These are phyloP conservation scores for Tetragonia tetragonoides DNA, from an alignment of 148 eudicot genomes.

Conservation along the genomic window DNA sequence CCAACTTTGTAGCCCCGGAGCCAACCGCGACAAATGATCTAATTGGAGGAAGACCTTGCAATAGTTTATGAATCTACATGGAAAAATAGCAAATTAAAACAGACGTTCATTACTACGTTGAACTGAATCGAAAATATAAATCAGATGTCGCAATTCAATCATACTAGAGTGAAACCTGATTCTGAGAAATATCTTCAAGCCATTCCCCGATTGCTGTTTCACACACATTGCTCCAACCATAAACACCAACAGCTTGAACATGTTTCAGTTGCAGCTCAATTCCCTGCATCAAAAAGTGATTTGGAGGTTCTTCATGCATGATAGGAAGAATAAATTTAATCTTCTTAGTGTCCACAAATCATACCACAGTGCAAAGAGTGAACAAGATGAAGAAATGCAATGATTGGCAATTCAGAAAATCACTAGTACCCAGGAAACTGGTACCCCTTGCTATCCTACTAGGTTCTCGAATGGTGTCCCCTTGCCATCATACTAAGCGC, in stretches of 20 bases:
- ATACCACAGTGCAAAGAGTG: not conserved
- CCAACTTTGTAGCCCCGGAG: conserved; percentile 86
- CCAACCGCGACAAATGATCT: conserved; percentile 86
- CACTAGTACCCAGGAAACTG: not conserved
- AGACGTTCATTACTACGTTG: conserved; percentile 5
- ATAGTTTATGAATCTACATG: conserved; percentile 68
- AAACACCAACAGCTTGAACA: conserved; percentile 82
- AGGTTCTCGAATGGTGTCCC: too few relatives aligned
- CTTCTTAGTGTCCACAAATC: not conserved
- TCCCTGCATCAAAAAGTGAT: conserved; percentile 47
- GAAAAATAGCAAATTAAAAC: conserved; percentile 11
- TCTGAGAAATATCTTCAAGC: conserved; percentile 94
- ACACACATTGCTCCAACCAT: conserved; percentile 81
- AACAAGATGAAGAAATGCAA: not conserved
- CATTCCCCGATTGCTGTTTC: conserved; percentile 82
- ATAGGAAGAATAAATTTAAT: not conserved
- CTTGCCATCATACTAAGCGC: not conserved
- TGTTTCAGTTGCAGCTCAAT: conserved; percentile 88
- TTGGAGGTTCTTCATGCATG: not conserved
- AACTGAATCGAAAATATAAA: not conserved
- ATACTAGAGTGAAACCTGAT: conserved; percentile 56
- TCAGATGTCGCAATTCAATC: conserved; percentile 4
- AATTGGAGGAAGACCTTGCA: conserved; percentile 82
- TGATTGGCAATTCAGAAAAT: not conserved
- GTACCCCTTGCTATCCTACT: too few relatives aligned